Evolutionary conservation across 2,329 filamentous ascomycete genomes (phyloP), one percentile per base, ranked within the genome.

Genomic region (Hymenoscyphus fructigenus): DNA sequence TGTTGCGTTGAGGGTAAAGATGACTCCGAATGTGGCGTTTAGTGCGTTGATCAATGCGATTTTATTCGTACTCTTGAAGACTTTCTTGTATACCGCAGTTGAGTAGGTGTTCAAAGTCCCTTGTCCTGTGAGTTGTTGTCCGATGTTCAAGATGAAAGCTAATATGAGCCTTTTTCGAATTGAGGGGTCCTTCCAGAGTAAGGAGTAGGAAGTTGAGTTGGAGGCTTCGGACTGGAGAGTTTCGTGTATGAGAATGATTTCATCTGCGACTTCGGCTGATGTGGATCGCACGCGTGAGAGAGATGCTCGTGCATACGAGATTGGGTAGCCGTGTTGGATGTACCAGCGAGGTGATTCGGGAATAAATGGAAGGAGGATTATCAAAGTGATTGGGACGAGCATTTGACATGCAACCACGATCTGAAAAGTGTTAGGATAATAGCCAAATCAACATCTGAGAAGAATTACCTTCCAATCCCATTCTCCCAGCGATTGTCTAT

Each of bases 41-140:
- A 91, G 81, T 2, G 88, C 89, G 74, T 91, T 91, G 80, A 91
- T 91, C 34, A 91, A 80, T 66, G 87, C 86, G 73, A 91, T 89
- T 28, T 82, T 85, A 57, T 82, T 79, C 63, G 77, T 78, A 62
- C 77, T 81, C n/a, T 78, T 81, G 80, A 89, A 91, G 28, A 91
- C 84, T 75, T 89, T 87, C 78, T 89, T 85, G 80, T 91, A 91
- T 71, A 91, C 88, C 70, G 85, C 83, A 26, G 87, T 89, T 29
- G 84, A 88, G 81, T 91, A 91, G 3, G 84, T 84, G 81, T 91
- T 91, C 68, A 91, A 81, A 0, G 88, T 88, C 66, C 89, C 88
- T 76, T 91, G 89, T 23, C 89, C 89, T 5, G 88, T 89, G 50
- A 91, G 82, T 75, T 91, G 89, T 76, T 91, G 89, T 57, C 88